phyloP scores from a whole-genome alignment of 2,329 filamentous ascomycete species.

The Aureobasidium vineae region DNA sequence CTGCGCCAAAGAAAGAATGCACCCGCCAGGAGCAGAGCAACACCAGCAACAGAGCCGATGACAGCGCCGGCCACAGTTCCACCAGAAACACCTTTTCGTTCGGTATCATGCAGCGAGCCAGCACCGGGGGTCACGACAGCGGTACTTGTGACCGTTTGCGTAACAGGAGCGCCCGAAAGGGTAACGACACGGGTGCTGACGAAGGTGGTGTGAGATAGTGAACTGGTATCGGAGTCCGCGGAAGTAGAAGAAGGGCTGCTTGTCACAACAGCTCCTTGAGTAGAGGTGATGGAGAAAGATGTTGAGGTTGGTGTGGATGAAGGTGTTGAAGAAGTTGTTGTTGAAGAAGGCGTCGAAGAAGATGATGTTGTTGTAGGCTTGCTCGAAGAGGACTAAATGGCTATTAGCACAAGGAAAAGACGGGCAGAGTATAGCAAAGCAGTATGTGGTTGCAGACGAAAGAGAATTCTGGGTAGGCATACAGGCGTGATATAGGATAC shows the following conservation, averaged over 20 bases:
- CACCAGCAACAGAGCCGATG: slow-evolving; percentile 42
- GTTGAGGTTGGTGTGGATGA: slow-evolving; percentile 30
- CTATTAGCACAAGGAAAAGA: background rate
- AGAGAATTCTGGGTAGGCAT: slow-evolving; percentile 33
- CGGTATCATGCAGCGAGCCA: slow-evolving; percentile 28
- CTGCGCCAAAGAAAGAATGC: slow-evolving; percentile 45
- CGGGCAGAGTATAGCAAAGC: background rate
- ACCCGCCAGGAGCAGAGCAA: slow-evolving; percentile 41
- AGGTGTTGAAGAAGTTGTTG: slow-evolving; percentile 26
- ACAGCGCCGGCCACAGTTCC: slow-evolving; percentile 51
- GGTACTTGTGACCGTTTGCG: slow-evolving; percentile 46
- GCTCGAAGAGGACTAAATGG: slow-evolving; percentile 2
- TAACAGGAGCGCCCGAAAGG: slow-evolving; percentile 45
- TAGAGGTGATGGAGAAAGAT: slow-evolving; percentile 5
- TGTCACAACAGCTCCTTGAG: slow-evolving; percentile 28
- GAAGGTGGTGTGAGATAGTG: slow-evolving; percentile 35
- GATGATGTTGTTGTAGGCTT: slow-evolving; percentile 24
- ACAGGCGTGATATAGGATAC: slow-evolving; percentile 36
- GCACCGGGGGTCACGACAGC: slow-evolving; percentile 34
- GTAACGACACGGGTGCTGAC: slow-evolving; percentile 44
- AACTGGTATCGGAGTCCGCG: slow-evolving; percentile 22
- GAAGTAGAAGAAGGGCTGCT: slow-evolving; percentile 21
- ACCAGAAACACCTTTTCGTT: slow-evolving; percentile 36
- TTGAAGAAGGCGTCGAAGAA: slow-evolving; percentile 27
- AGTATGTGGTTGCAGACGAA: background rate